These are phyloP conservation scores for Eucalyptus sideroxylon DNA, from an alignment of 345 rosid genomes.

Conservation along the genomic window DNA sequence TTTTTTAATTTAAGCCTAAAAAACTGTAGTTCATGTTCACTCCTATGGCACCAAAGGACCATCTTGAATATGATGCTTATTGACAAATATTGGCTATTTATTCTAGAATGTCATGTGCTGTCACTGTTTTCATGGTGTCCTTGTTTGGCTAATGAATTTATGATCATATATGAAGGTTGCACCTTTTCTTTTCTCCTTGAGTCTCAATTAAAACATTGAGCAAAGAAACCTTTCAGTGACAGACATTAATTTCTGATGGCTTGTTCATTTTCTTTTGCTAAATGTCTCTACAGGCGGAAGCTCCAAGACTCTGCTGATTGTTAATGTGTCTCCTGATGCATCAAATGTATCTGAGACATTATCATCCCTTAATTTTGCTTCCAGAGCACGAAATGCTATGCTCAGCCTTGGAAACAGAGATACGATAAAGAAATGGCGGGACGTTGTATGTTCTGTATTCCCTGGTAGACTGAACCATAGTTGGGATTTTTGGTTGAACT, in stretches of 20 bases:
- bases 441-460: no score
- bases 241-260: not conserved
- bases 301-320: not conserved
- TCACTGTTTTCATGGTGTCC: not conserved
- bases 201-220: not conserved
- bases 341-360: no score
- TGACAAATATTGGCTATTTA: not conserved
- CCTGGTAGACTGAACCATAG: no score
- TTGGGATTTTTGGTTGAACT: no score
- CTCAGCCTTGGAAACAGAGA: no score
- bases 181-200: not conserved
- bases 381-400: no score
- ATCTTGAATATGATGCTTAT: not conserved
- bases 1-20: not conserved
- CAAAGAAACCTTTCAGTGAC: not conserved
- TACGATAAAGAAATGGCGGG: no score
- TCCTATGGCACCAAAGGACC: not conserved
- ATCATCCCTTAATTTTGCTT: no score
- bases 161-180: not conserved
- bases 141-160: not conserved
- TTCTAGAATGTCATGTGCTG: not conserved
- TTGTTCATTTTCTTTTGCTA: not conserved
- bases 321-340: no score
- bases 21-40: not conserved
- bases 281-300: slow-evolving; percentile 51